Evolutionary conservation across 2,329 filamentous ascomycete genomes (phyloP), one percentile per base, ranked within the genome.

Genomic region (Leptodontidium sp.): DNA sequence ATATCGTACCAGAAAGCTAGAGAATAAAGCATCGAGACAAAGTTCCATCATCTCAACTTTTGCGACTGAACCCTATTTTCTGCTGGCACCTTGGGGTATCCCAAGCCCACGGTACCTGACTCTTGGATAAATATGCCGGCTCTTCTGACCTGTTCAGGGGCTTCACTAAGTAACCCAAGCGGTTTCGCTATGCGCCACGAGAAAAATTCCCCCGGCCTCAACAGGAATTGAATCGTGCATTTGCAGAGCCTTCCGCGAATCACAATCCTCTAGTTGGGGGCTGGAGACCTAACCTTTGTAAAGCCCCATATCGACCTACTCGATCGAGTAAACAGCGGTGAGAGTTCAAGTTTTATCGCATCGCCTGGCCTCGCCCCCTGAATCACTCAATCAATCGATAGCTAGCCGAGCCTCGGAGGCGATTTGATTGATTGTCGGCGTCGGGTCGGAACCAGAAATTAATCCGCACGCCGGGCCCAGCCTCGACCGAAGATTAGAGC

Each of bases 211-310:
- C 9, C 29, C 47, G 45, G n/a, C 47, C 47, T 26, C 24, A 38
- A 50, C 26, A 52, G 24, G 15, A 9, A 35, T 15, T 47, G 32
- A 49, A 62, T 55, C 32, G 47, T 38, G 21, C 24, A 45, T 32
- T 45, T 35, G 49, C 53, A 45, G 35, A 67, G 15, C 24, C 43
- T 24, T 38, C 58, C 57, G 32, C 65, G 35, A 67, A 62, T 67
- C 49, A 61, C 15, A 62, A 38, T 4, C 53, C 24, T 26, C 32
- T 49, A 21, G 40, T 38, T 57, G 38, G 29, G 40, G 24, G 26
- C 43, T 35, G 14, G 12, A 26, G 50, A 32, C 47, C 47, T 32
- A 52, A 50, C 40, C 43, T 45, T 17, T 4, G 43, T 4, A 49
- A 65, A 61, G 38, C 50, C 32, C 40, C 24, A 32, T 32, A 47